Evolutionary conservation across 2,329 filamentous ascomycete genomes (phyloP), one percentile per base, ranked within the genome.

Genomic region (Diaporthe sp.): DNA sequence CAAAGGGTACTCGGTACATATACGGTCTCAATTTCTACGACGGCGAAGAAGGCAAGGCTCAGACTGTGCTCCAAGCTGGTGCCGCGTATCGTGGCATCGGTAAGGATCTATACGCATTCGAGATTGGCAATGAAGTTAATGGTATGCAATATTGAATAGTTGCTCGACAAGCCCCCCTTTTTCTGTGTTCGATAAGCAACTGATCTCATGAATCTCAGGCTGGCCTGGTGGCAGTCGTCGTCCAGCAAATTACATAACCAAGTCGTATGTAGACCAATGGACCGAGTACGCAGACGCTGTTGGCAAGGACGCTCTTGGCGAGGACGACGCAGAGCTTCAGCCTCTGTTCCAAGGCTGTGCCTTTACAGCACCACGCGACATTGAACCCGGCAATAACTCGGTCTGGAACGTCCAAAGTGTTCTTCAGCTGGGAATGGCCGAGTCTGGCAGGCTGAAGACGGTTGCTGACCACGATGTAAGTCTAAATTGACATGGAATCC

Each of bases 261-360:
- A 70, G 9, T 67, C 31, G 39, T 74, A 74, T 22, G 72, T 74
- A 19, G 61, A 55, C 31, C 61, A 74, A 46, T 74, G 72, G 72
- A 59, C 39, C 8, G 49, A 69, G 61, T 74, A 59, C 51, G 61
- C 61, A 25, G 61, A 74, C 39, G 72, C 72, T 2, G 51, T 74
- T 7, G 72, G 72, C 22, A 42, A 34, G 12, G 25, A 46, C 3
- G 62, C 62, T 8, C 62, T 68, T 25, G 62, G 62, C 12, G 62
- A 51, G 22, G 62, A 53, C 31, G 62, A 68, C 31, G 22, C 44
- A 39, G 34, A 53, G 46, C 34, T 53, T 8, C 51, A 59, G 72
- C 72, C 72, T 46, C 61, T 74, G 15, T 74, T 69, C 12, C 72
- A 74, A 46, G 72, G 72, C 28, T 74, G 72, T 57, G 59, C 51